Evolutionary conservation across 192 early-diverging fungal species (phyloP), one percentile per base, ranked within the genome.

Genomic region (Chytriomyces hyalinus): DNA sequence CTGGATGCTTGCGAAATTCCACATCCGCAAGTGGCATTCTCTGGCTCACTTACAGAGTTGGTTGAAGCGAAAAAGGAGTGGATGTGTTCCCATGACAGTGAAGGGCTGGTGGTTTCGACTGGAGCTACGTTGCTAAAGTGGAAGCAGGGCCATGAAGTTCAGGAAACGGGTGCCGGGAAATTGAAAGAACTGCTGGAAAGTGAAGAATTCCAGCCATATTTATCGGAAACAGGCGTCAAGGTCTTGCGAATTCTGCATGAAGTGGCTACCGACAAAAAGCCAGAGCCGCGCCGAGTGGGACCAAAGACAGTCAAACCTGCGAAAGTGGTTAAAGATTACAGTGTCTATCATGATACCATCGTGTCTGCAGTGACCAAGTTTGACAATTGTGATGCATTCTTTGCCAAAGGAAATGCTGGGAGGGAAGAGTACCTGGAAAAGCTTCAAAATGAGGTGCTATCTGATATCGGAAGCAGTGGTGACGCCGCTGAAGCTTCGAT

Each of bases 301-400:
- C 57, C 57, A 59, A 59, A 59, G 57, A 20, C 20, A 59, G 57
- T 5, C 57, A 59, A 59, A 20, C 57, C 57, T 59, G 20, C 1
- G 1, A 15, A 36, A 36, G 36, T 36, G 4, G 36, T 36, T 36
- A 36, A 15, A 15, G 20, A 59, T 59, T 59, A n/a, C 15, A 20
- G 20, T 3, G 57, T 2, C 20, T 59, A 59, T 20, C 2, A 59
- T 20, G 57, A 59, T 59, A 5, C 20, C 15, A 59, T 59, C 57
- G 20, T n/a, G 20, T 59, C 57, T n/a, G 57, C 57, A 59, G 57
- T 20, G 57, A n/a, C 57, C 57, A 59, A 59, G 57, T 59, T n/a
- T 20, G 57, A 59, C 20, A 20, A 5, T 3, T 59, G 20, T 5
- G 20, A 15, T 20, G 57, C 13, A 20, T 59, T n/a, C 57, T 59